Base-by-base conservation (phyloP, 176 grass and related monocot genomes). In the Aegilops umbellulata region DNA sequence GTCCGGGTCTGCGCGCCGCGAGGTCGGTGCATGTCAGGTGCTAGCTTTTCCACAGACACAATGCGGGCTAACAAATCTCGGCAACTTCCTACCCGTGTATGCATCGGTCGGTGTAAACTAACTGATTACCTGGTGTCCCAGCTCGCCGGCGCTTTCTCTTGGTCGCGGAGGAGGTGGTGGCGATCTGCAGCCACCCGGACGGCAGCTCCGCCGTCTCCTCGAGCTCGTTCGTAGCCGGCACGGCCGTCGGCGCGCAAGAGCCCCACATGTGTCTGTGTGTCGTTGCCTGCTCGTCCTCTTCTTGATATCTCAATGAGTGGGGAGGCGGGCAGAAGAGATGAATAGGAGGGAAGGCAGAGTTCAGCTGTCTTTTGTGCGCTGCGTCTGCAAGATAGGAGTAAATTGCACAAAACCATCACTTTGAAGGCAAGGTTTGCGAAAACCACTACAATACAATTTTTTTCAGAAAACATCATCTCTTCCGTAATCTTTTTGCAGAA, bases 141-240 rank as follows among this genome's bases (percentile, higher is more conserved):
- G 96, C 91, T 3, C 91, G 93, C 34, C 96, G 86, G 72, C 91
- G 81, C 85, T 95, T 98, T 78, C 83, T 98, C 88, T 88, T 98
- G 12, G 44, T 36, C 3, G 84, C 20, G 51, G 32, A 10, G 31
- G 76, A 3, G 31, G 76, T 69, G 39, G 70, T 62, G 86, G 76
- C 55, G 80, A 88, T 87, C 70, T 89, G 80, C 64, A 92, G 64
- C 10, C 71, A 80, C 31, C 78, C 55, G 87, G 83, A 87, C 38
- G 63, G 61, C 51, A 31, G 20, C 67, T 69, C 67, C 32, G 47
- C 47, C 15, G 47, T 51, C 47, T 51, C 47, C 15, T 51, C 47
- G 44, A 15, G 44, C 12, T 22, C 19, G 31, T 35, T 20, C 32
- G 8, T 4, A 22, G 19, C 32, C 32, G 67, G 31, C 65, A 69